Base-by-base conservation (phyloP, 1,139 yeast genomes). In the Magnusiomyces paraingens region DNA sequence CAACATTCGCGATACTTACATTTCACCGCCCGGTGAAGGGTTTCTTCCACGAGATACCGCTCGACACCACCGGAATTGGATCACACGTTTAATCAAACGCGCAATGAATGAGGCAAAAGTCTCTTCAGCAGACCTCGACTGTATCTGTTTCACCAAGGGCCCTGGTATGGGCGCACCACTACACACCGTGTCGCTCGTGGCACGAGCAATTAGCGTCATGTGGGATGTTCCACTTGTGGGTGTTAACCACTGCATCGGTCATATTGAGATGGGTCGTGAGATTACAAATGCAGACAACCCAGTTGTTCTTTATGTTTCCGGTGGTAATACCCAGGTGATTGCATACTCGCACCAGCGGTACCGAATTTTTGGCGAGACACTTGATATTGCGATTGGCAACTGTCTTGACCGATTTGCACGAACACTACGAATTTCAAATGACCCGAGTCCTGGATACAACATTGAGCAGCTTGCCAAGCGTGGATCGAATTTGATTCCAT, bases 121-220 rank as follows among this genome's bases (percentile, higher is more conserved):
- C n/a, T 54, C 61, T 29, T 62, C 73, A 48, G 55, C 66, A 1
- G 94, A 89, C 52, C 70, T 93, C 29, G 96, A 91, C 69, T 90
- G 95, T 62, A 86, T 93, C 53, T 90, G 97, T 68, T 93, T 91
- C 68, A 93, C 98, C 1, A 95, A 87, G 69, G 99, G 99, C 3
- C 99, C 99, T 0, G 99, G 99, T 1, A 94, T 93, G 99, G 99
- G 99, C 2, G 98, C 98, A 0, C 99, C 99, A 0, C 73, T 93
- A 55, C 96, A 93, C 63, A 83, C 94, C 59, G 97, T 90, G 42
- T 98, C 86, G 1, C 76, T 93, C 47, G 95, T 95, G 0, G 99
- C 99, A 1, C 76, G 99, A 64, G 84, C 97, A 0, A 72, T 91
- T 49, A 76, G 93, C 18, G 82, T 85, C 61, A 67, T 93, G 64